A percentile compares a stretch with the other conserved stretches of the same genome.
phyloP scores from a whole-genome alignment of 495 filamentous ascomycete species.

The Podospora conica region DNA sequence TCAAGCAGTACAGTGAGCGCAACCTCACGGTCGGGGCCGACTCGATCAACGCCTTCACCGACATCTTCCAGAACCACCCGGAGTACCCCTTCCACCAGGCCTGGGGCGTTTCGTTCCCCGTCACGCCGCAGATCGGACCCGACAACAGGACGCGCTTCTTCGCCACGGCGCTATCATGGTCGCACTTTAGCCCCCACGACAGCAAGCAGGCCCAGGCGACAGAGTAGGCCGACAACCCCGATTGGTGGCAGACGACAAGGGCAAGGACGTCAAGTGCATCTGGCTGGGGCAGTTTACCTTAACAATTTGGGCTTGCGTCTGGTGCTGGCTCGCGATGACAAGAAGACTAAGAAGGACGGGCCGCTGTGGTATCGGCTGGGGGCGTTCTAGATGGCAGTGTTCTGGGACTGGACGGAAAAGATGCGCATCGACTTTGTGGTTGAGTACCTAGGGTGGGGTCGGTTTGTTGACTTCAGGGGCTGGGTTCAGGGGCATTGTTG shows the following conservation, averaged over 20 bases:
- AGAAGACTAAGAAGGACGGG: neutral
- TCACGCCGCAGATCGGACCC: neutral
- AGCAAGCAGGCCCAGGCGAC: neutral
- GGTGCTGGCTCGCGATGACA: neutral
- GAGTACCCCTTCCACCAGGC: neutral
- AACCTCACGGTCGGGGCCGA: neutral
- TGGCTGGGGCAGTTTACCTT: neutral
- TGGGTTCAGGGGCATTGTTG: neutral
- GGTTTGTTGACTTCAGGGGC: neutral
- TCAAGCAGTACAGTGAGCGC: neutral
- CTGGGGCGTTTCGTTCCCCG: neutral
- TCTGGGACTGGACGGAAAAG: neutral
- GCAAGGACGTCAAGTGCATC: neutral
- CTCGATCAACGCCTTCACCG: neutral
- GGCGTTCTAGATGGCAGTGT: neutral
- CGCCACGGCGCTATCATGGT: neutral
- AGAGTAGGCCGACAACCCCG: neutral
- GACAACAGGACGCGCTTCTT: neutral
- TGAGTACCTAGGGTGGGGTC: neutral
- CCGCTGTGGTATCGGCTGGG: neutral
- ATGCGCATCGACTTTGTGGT: neutral
- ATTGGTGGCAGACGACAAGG: neutral
- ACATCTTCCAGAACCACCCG: neutral
- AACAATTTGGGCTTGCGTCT: neutral
- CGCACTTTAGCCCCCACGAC: neutral